Evolutionary conservation across 192 early-diverging fungal genomes (phyloP).

Genomic region (Radiomyces spectabilis): DNA sequence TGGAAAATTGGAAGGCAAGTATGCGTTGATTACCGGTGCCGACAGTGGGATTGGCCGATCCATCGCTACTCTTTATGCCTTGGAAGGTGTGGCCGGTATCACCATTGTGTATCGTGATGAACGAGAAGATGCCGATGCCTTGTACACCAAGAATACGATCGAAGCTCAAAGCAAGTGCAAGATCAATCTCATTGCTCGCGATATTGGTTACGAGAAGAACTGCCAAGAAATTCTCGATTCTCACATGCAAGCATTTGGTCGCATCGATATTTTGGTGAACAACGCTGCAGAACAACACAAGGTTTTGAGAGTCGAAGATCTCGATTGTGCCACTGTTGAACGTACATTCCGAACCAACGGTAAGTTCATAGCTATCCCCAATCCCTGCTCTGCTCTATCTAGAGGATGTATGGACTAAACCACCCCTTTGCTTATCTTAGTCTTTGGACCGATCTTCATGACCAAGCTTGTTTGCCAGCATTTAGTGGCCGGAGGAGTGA

Average conservation of each 20-base stretch:
- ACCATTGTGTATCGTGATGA: conserved; percentile 46
- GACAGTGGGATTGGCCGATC: conserved; percentile 46
- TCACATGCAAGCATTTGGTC: conserved; percentile 28
- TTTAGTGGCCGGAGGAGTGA: conserved; percentile 27
- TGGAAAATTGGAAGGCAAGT: conserved; percentile 37
- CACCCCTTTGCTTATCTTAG: too few species aligned
- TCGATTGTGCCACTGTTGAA: conserved; percentile 33
- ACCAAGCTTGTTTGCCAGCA: conserved; percentile 39
- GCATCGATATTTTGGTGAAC: conserved; percentile 35
- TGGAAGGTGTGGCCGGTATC: conserved; percentile 39
- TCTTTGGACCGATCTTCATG: conserved; percentile 41
- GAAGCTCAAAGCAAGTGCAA: conserved; percentile 23
- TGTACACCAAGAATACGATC: conserved; percentile 31
- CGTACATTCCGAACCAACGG: conserved; percentile 39
- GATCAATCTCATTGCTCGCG: conserved; percentile 27
- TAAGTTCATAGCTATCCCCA: too few species aligned
- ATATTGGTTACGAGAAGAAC: conserved; percentile 32
- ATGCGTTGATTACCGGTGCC: conserved; percentile 40
- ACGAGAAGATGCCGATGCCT: conserved; percentile 44
- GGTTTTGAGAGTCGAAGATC: conserved; percentile 23
- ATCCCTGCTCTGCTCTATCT: too few species aligned
- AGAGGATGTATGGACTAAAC: too few species aligned
- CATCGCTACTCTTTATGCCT: conserved; percentile 41
- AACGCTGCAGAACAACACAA: conserved; percentile 40
- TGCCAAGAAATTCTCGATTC: conserved; percentile 32